phyloP scores from a whole-genome alignment of 331 rosid genomes.

The Phaseolus coccineus region DNA sequence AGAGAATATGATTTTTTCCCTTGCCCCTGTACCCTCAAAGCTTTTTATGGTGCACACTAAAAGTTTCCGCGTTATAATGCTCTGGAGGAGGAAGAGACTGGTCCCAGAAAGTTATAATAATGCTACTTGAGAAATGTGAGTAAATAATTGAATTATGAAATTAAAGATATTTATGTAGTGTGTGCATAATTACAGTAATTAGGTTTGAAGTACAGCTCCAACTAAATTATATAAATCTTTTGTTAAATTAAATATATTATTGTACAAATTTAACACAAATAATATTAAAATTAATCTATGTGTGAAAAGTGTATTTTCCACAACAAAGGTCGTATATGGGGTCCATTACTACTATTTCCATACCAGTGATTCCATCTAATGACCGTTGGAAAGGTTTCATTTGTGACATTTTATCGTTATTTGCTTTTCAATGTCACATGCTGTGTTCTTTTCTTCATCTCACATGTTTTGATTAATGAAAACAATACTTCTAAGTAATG shows the following conservation, averaged over 20 bases:
- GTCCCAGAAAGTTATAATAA: neutral
- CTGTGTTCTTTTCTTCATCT: neutral
- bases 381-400: slow-evolving; percentile 42
- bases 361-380: slow-evolving; percentile 15
- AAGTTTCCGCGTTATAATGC: neutral
- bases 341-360: slow-evolving; percentile 34
- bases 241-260: neutral
- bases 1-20: too few relatives aligned
- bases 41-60: neutral
- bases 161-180: neutral
- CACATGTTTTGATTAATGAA: neutral
- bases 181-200: too few relatives aligned
- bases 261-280: neutral
- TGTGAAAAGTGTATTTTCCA: neutral
- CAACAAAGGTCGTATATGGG: slow-evolving; percentile 8
- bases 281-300: neutral
- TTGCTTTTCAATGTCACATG: slow-evolving; percentile 31
- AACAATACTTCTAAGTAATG: neutral
- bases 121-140: neutral
- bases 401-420: neutral
- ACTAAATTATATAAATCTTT: too few relatives aligned
- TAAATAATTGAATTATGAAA: neutral
- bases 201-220: too few relatives aligned
- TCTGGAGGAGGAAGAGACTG: neutral
- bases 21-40: neutral